Percentiles rank a stretch among this genome's conserved stretches.
Conservation (phyloP, 441 rosid species). For the Adansonia madagascariensis region DNA sequence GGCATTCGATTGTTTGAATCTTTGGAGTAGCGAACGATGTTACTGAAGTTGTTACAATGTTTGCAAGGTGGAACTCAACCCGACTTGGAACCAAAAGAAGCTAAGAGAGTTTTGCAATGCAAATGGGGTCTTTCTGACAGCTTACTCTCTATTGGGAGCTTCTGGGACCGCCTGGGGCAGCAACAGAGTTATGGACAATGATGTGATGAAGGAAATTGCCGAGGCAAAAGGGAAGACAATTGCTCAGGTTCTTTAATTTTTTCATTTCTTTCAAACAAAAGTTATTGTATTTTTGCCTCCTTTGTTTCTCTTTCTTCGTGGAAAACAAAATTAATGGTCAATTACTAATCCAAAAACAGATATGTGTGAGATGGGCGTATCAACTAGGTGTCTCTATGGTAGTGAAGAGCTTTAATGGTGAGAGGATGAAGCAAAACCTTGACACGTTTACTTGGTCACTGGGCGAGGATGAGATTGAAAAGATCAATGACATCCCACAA, state of each 20-base stretch:
- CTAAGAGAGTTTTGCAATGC: slow-evolving; percentile 42
- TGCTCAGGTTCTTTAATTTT: slow-evolving; percentile 39
- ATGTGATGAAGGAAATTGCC: slow-evolving; percentile 45
- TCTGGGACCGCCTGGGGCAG: slow-evolving; percentile 55
- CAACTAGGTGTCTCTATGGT: slow-evolving; percentile 45
- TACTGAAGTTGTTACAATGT: background rate
- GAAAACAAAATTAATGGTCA: background rate
- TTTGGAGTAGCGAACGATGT: no score
- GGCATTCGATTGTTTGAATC: no score
- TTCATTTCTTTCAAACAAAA: background rate
- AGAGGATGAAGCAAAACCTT: slow-evolving; percentile 56
- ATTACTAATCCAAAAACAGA: slow-evolving; percentile 31
- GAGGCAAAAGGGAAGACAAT: slow-evolving; percentile 40
- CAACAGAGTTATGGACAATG: slow-evolving; percentile 39
- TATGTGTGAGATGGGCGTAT: slow-evolving; percentile 57
- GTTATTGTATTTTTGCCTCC: background rate
- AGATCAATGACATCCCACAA: slow-evolving; percentile 22
- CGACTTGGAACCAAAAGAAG: slow-evolving; percentile 54
- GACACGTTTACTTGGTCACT: slow-evolving; percentile 52
- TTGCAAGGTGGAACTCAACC: slow-evolving; percentile 56
- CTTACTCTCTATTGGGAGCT: slow-evolving; percentile 52
- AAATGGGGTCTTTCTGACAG: slow-evolving; percentile 40
- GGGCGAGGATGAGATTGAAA: slow-evolving; percentile 41
- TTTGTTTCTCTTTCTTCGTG: background rate
- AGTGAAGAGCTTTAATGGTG: slow-evolving; percentile 56